phyloP scores from a whole-genome alignment of 148 eudicot genomes.

The Drosera capensis region DNA sequence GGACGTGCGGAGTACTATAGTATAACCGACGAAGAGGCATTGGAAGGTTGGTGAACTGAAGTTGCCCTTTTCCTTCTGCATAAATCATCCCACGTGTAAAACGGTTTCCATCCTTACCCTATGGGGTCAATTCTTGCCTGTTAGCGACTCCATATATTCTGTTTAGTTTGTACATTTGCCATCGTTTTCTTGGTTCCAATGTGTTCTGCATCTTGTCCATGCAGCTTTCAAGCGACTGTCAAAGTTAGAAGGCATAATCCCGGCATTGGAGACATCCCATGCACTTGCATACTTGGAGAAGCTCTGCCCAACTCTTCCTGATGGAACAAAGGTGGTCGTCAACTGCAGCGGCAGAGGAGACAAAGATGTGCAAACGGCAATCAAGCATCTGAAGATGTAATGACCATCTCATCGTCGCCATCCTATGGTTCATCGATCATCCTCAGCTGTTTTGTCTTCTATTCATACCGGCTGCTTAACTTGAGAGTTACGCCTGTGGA shows the following conservation, averaged over 20 bases:
- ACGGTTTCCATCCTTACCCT: background rate
- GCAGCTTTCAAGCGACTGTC: constrained; percentile 90
- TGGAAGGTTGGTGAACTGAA: constrained; percentile 51
- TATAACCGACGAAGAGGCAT: constrained; percentile 78
- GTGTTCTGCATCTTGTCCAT: no score
- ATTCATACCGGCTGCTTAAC: background rate
- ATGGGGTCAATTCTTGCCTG: background rate
- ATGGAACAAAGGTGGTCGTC: constrained; percentile 70
- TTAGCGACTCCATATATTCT: no score
- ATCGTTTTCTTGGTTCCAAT: no score
- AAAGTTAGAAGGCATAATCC: constrained; percentile 85
- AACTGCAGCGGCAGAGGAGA: constrained; percentile 99
- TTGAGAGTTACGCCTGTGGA: no score
- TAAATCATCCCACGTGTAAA: no score
- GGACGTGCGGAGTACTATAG: constrained; percentile 95
- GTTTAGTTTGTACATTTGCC: no score
- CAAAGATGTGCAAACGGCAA: constrained; percentile 85
- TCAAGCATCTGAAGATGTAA: constrained; percentile 54
- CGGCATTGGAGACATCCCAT: constrained; percentile 96
- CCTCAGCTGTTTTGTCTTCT: background rate
- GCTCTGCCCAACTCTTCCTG: constrained; percentile 69
- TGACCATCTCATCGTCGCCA: background rate
- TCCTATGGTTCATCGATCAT: background rate
- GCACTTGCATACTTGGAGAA: constrained; percentile 82
- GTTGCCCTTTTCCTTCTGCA: background rate